Evolutionary conservation across 164 flowering plant genomes (phyloP).

Genomic region (Tetracentron sinense): DNA sequence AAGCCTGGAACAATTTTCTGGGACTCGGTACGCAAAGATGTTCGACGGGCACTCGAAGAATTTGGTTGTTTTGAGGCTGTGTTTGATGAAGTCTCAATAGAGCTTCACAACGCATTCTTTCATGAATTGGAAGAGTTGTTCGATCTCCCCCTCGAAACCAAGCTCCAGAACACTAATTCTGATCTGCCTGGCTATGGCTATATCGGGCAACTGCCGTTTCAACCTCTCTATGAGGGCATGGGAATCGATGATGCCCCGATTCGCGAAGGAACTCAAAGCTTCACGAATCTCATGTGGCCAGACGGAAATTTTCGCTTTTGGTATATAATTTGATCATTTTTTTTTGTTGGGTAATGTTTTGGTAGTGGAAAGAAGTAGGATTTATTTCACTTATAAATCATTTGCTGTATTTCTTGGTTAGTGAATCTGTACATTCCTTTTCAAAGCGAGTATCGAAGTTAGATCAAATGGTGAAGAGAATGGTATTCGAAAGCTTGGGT

Average conservation of each 20-base stretch:
- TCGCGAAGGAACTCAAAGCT: constrained; percentile 12
- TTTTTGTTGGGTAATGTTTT: too few species aligned
- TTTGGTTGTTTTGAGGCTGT: constrained; percentile 59
- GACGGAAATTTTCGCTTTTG: constrained; percentile 46
- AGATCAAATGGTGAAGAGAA: too few species aligned
- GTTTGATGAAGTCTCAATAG: constrained; percentile 24
- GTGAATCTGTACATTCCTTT: constrained; percentile 35
- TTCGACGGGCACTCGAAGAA: constrained; percentile 30
- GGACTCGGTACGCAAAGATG: constrained; percentile 29
- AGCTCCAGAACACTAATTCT: constrained; percentile 23
- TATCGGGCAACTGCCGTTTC: neutral
- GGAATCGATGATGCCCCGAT: neutral
- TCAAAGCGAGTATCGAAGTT: constrained; percentile 37
- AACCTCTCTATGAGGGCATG: constrained; percentile 2
- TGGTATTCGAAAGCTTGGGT: too few species aligned
- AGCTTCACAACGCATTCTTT: constrained; percentile 26
- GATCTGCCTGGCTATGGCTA: constrained; percentile 2
- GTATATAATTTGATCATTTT: constrained; percentile 20
- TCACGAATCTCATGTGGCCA: constrained; percentile 43
- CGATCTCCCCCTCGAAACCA: constrained; percentile 46
- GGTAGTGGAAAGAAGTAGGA: too few species aligned
- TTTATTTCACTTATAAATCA: too few species aligned
- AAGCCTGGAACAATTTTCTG: constrained; percentile 41
- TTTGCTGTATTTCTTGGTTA: constrained; percentile 19
- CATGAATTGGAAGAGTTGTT: constrained; percentile 37